Conservation (phyloP, 2,329 filamentous ascomycete genomes). For the Penicillium decumbens region DNA sequence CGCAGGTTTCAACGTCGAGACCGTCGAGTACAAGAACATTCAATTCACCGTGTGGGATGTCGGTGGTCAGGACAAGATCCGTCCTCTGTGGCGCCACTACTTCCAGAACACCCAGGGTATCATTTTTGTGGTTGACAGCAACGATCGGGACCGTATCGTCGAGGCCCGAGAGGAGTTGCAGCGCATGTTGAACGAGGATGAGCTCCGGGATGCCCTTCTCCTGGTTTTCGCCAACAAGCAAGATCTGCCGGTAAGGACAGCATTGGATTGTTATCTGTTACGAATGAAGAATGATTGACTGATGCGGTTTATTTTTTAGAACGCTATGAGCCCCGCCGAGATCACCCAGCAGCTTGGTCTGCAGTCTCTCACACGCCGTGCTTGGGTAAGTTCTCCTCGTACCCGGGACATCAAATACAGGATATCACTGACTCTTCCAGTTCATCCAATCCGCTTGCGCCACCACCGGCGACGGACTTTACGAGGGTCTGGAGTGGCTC, state of each 20-base stretch:
- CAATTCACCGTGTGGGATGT: constrained; percentile 99
- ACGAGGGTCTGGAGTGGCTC: constrained; percentile 96
- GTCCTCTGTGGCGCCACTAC: constrained; percentile 99
- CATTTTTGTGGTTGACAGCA: constrained; percentile 99
- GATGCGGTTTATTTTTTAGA: constrained; percentile 52
- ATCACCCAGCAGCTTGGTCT: constrained; percentile 99
- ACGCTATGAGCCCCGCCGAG: constrained; percentile 99
- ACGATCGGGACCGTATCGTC: constrained; percentile 95
- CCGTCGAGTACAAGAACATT: constrained; percentile 99
- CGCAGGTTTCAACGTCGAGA: constrained; percentile 97
- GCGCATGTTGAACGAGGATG: constrained; percentile 97
- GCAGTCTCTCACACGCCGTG: constrained; percentile 96
- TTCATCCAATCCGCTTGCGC: constrained; percentile 99
- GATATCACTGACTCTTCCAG: constrained; percentile 45
- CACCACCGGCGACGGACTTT: constrained; percentile 97
- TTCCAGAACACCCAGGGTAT: constrained; percentile 99
- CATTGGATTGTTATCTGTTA: constrained; percentile 6
- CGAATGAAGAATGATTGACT: constrained; percentile 8
- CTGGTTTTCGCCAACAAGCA: constrained; percentile 99
- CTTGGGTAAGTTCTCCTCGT: constrained; percentile 77
- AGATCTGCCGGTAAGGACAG: constrained; percentile 80
- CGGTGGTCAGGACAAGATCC: constrained; percentile 99
- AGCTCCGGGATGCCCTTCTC: constrained; percentile 94
- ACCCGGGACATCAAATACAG: constrained; percentile 13
- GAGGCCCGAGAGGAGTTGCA: constrained; percentile 95